Percentiles rank a stretch among this genome's conserved stretches.
These are phyloP conservation scores for Phytophthora pini DNA, from an alignment of 352 stramenopile species.

Conservation along the genomic window DNA sequence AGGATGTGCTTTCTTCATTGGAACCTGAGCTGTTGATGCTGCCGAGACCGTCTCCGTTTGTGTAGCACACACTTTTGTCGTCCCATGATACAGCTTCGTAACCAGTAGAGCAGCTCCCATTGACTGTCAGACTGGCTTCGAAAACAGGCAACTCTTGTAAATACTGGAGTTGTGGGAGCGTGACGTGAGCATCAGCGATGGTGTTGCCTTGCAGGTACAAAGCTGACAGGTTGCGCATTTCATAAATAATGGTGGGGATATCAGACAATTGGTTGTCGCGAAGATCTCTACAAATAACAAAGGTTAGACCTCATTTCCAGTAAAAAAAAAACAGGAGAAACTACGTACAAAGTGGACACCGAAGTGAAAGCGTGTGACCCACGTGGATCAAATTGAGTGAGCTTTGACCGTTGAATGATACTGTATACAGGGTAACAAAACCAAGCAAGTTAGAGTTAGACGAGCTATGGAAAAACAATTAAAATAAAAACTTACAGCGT, in stretches of 20 bases:
- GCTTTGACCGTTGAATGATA: slow-evolving; percentile 63
- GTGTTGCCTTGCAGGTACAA: slow-evolving; percentile 62
- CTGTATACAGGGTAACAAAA: slow-evolving; percentile 31
- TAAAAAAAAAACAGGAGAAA: background rate
- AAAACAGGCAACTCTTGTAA: slow-evolving; percentile 59
- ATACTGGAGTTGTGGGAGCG: slow-evolving; percentile 57
- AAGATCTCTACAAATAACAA: slow-evolving; percentile 51
- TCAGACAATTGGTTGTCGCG: slow-evolving; percentile 66
- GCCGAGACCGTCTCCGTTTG: slow-evolving; percentile 47
- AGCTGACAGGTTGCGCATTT: slow-evolving; percentile 59
- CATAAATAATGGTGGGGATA: slow-evolving; percentile 75
- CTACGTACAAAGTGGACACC: slow-evolving; percentile 63
- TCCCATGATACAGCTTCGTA: slow-evolving; percentile 61
- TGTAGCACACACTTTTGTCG: slow-evolving; percentile 57
- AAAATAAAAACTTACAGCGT: slow-evolving; percentile 51
- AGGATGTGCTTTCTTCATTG: slow-evolving; percentile 35
- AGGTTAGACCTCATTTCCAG: slow-evolving; percentile 7
- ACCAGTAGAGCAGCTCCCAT: slow-evolving; percentile 45
- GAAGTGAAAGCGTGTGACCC: slow-evolving; percentile 49
- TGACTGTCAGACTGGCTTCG: slow-evolving; percentile 48
- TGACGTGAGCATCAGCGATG: slow-evolving; percentile 64
- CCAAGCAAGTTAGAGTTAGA: slow-evolving; percentile 2
- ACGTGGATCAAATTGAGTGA: slow-evolving; percentile 69
- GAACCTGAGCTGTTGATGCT: slow-evolving; percentile 48
- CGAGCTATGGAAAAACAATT: background rate